Conservation (phyloP, 352 stramenopile genomes). For the Phytophthora boehmeriae region DNA sequence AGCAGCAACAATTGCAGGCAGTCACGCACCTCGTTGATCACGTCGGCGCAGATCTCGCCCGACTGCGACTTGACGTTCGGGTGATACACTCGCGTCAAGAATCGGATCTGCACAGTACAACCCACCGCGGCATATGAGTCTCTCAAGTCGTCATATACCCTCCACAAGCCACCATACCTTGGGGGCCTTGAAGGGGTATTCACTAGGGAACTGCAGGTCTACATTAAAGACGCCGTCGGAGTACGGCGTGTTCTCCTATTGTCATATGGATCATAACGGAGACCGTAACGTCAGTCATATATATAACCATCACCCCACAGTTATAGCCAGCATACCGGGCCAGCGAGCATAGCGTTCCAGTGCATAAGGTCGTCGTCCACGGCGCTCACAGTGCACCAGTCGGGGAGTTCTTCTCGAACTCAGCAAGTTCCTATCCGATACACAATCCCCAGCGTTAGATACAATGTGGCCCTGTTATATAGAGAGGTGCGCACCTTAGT, state of each 20-base stretch:
- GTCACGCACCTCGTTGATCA: conserved; percentile 87
- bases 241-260: conserved; percentile 87
- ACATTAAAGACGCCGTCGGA: conserved; percentile 93
- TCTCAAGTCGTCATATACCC: neutral
- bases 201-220: conserved; percentile 94
- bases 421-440: conserved; percentile 69
- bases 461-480: neutral
- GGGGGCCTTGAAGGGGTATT: conserved; percentile 97
- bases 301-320: neutral
- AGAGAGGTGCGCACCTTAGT: conserved; percentile 60
- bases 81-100: conserved; percentile 97
- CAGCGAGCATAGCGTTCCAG: conserved; percentile 91
- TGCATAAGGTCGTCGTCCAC: conserved; percentile 91
- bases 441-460: neutral
- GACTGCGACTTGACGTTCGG: conserved; percentile 96
- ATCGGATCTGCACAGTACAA: conserved; percentile 70
- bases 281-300: neutral
- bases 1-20: neutral
- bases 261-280: conserved; percentile 9
- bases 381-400: conserved; percentile 88
- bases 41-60: conserved; percentile 96
- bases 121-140: neutral
- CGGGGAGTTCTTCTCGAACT: conserved; percentile 91
- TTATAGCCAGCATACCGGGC: conserved; percentile 63
- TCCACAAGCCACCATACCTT: conserved; percentile 46